These are phyloP conservation scores for Streptanthus diversifolius DNA, from an alignment of 345 rosid species.

Conservation along the genomic window DNA sequence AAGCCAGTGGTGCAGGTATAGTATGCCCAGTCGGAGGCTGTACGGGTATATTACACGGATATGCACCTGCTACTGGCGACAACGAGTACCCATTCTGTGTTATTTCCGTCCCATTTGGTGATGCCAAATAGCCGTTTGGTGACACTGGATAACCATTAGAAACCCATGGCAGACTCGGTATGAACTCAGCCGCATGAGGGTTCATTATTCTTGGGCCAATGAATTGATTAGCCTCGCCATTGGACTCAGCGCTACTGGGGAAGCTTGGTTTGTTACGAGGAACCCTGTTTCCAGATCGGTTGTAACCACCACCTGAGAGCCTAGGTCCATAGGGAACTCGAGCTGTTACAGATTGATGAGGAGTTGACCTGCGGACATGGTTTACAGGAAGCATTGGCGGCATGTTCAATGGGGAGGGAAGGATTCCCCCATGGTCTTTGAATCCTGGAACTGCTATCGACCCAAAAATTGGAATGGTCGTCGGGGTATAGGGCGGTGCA, in stretches of 20 bases:
- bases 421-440: constrained; percentile 82
- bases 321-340: constrained; percentile 98
- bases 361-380: constrained; percentile 68
- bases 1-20: constrained; percentile 32
- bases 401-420: constrained; percentile 85
- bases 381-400: constrained; percentile 73
- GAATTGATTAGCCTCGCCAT: constrained; percentile 53
- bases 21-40: constrained; percentile 52
- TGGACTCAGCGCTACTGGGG: constrained; percentile 45
- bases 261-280: constrained; percentile 62
- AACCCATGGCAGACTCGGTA: constrained; percentile 90
- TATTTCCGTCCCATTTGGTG: constrained; percentile 50
- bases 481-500: constrained; percentile 93
- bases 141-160: constrained; percentile 69
- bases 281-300: constrained; percentile 70
- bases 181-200: constrained; percentile 96
- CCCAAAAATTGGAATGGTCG: constrained; percentile 71
- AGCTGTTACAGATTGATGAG: constrained; percentile 91
- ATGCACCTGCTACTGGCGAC: constrained; percentile 54
- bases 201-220: constrained; percentile 81
- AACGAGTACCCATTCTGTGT: constrained; percentile 45
- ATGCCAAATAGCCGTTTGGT: constrained; percentile 55
- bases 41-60: constrained; percentile 38
- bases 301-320: constrained; percentile 83
- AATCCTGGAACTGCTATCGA: constrained; percentile 67